These are phyloP conservation scores for Cyclotella sp. DNA, from an alignment of 108 stramenopile genomes.

Conservation along the genomic window DNA sequence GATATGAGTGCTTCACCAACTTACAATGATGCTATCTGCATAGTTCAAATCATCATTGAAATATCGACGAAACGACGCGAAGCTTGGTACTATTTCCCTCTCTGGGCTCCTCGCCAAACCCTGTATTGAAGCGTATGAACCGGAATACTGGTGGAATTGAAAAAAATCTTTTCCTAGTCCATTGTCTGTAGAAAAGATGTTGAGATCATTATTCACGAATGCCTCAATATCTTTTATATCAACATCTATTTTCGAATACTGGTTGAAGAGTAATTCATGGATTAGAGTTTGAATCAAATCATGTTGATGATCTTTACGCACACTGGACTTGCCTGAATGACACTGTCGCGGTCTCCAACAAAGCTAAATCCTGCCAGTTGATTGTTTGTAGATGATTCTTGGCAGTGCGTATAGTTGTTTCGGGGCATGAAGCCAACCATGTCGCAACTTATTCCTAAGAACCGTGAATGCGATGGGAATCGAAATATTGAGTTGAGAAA, in stretches of 20 bases:
- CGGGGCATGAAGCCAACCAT: constrained; percentile 35
- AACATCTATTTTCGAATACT: constrained; percentile 44
- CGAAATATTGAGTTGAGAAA: neutral
- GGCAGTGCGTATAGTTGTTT: constrained; percentile 32
- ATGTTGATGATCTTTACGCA: neutral
- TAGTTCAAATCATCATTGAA: constrained; percentile 60
- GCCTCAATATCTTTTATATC: constrained; percentile 44
- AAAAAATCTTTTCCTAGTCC: constrained; percentile 71
- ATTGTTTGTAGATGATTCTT: constrained; percentile 15
- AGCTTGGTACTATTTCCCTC: constrained; percentile 70
- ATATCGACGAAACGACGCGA: constrained; percentile 66
- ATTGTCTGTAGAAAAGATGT: constrained; percentile 34
- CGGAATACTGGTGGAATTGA: constrained; percentile 62
- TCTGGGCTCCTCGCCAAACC: constrained; percentile 60
- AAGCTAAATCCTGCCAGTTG: constrained; percentile 40
- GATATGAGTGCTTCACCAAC: constrained; percentile 8
- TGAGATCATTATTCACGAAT: constrained; percentile 42
- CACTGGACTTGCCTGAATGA: constrained; percentile 6
- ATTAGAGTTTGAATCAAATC: neutral
- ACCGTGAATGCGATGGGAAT: neutral
- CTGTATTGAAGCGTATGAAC: constrained; percentile 32
- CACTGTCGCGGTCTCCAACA: constrained; percentile 16
- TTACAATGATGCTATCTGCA: constrained; percentile 71
- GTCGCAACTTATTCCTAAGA: constrained; percentile 31
- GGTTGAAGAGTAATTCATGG: neutral